Evolutionary conservation across 2,329 filamentous ascomycete species (phyloP).

Genomic region (Aspergillus fijiensis): DNA sequence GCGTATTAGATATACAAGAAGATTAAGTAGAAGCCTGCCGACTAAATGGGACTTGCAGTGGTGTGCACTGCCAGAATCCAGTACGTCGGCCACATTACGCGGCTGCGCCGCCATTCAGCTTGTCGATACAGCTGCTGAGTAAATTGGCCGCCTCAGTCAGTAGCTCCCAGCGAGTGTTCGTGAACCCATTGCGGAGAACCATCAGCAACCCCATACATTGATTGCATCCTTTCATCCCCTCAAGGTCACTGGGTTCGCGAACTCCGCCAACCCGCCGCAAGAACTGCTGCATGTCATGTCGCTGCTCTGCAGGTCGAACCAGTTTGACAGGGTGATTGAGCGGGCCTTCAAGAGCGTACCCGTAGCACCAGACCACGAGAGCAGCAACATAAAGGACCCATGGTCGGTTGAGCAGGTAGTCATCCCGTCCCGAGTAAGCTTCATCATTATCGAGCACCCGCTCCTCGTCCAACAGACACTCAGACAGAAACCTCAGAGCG

Average conservation of each 20-base stretch:
- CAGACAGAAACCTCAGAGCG: slow-evolving; percentile 80
- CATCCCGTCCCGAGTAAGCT: slow-evolving; percentile 76
- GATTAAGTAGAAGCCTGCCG: background rate
- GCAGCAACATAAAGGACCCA: slow-evolving; percentile 95
- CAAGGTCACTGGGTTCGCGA: slow-evolving; percentile 72
- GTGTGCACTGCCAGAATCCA: background rate
- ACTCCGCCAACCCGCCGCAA: slow-evolving; percentile 71
- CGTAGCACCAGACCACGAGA: slow-evolving; percentile 93
- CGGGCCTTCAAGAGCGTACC: slow-evolving; percentile 83
- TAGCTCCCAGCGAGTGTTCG: slow-evolving; percentile 84
- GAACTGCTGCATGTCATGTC: slow-evolving; percentile 76
- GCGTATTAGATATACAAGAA: slow-evolving; percentile 2
- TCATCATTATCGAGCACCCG: slow-evolving; percentile 30
- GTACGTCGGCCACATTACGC: background rate
- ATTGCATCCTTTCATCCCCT: slow-evolving; percentile 72
- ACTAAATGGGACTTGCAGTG: slow-evolving; percentile 1
- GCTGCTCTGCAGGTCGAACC: slow-evolving; percentile 62
- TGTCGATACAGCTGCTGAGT: slow-evolving; percentile 75
- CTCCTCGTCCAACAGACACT: slow-evolving; percentile 65
- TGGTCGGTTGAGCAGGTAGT: slow-evolving; percentile 84
- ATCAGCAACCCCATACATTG: slow-evolving; percentile 77
- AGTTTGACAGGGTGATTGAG: slow-evolving; percentile 55
- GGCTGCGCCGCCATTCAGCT: slow-evolving; percentile 40
- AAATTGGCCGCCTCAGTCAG: slow-evolving; percentile 82
- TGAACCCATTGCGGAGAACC: slow-evolving; percentile 78